Evolutionary conservation across 164 flowering plant species (phyloP), one percentile per base, ranked within the genome.

Genomic region (Vitis rotundifolia): DNA sequence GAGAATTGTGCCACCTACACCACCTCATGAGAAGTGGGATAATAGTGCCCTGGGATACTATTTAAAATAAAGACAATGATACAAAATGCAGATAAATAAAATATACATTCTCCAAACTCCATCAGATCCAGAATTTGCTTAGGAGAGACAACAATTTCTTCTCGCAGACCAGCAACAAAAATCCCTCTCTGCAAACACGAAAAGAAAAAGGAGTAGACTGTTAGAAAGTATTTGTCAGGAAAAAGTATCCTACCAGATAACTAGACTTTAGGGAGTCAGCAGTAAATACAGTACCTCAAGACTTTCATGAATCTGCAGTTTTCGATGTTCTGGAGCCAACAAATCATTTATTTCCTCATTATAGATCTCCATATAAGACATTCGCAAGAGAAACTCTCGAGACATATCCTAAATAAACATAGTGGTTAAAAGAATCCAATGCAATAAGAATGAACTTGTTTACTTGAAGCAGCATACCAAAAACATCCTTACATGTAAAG

Each of bases 301-400:
- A 70, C 81, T 93, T 73, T 93, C 99, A 79, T 95, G 99, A 78
- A 91, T 88, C 79, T 95, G 98, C 68, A 93, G 76, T 75, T 88
- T 93, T 29, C 98, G 84, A 63, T 91, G 92, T 80, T 95, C 98
- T 48, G 98, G 97, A 57, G 85, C 97, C 71, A 95, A 78, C 71
- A 95, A 71, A 79, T 95, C 99, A 84, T 93, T 93, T 66, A 95
- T 91, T 62, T 93, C 98, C 70, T 95, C 99, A 75, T 95, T 95
- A 71, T 93, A 95, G 26, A 95, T 95, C 75, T 95, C 99, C 97
- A 95, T 85, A 68, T 93, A 93, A 0, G 99, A 95, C 97, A 95
- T 93, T 29, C 98, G 83, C 51, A 95, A 68, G 67, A 95, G 97
- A 80, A 93, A 95, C 71, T 95, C 99, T 71, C 99, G 85, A 76